Percentiles rank a stretch among this genome's conserved stretches.
phyloP scores from a whole-genome alignment of 1,284 basidiomycete genomes.

The Dichomitus squalens region DNA sequence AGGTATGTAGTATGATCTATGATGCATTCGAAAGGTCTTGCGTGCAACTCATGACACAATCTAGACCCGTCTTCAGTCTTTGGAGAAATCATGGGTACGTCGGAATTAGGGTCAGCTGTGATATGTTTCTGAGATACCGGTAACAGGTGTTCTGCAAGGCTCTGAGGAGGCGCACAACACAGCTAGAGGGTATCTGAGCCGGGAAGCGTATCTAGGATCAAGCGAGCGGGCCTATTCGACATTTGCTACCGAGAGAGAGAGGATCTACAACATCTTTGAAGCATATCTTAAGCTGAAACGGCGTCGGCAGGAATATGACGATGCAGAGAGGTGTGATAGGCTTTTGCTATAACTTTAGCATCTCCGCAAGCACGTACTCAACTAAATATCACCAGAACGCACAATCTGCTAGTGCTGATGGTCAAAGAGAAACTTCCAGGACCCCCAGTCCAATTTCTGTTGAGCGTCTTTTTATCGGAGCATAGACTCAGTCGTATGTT shows the following conservation, averaged over 20 bases:
- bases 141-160: constrained; percentile 65
- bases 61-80: constrained; percentile 65
- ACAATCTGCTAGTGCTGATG: not conserved
- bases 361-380: not conserved
- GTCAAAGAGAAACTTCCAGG: not conserved
- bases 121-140: not conserved
- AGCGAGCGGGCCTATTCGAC: constrained; percentile 53
- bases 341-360: not conserved
- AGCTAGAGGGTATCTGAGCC: constrained; percentile 43
- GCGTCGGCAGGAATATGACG: constrained; percentile 49
- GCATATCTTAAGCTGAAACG: constrained; percentile 52
- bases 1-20: constrained; percentile 38
- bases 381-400: not conserved
- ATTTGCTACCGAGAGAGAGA: constrained; percentile 49
- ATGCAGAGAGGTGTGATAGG: constrained; percentile 57
- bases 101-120: not conserved
- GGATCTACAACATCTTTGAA: constrained; percentile 58
- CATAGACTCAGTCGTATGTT: not conserved
- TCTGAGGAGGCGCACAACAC: constrained; percentile 50
- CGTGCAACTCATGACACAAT: not conserved
- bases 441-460: not conserved
- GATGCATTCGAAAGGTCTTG: not conserved
- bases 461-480: not conserved
- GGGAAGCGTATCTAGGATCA: constrained; percentile 46
- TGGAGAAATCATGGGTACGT: constrained; percentile 65